A percentile compares a stretch with the other conserved stretches of the same genome.
These are phyloP conservation scores for Sphagnum magellanicum DNA, from an alignment of 228 moss, liverwort and hornwort species.

Conservation along the genomic window DNA sequence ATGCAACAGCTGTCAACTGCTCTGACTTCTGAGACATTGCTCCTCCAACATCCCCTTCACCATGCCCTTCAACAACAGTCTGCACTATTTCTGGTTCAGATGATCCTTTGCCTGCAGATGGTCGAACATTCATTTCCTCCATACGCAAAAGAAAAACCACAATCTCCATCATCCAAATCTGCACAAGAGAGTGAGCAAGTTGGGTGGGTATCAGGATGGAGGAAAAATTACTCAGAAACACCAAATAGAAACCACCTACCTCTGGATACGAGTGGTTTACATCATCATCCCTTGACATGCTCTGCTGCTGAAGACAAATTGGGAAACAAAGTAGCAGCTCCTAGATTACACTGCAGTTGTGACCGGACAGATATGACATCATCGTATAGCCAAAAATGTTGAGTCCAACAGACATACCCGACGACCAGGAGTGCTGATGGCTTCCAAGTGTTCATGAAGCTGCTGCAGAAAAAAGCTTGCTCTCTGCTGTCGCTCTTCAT, in stretches of 20 bases:
- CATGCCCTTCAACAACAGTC: constrained; percentile 20
- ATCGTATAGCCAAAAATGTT: too few species aligned
- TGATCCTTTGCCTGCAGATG: constrained; percentile 27
- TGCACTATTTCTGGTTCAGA: neutral
- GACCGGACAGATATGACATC: too few species aligned
- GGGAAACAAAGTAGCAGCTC: too few species aligned
- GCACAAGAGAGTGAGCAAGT: constrained; percentile 5
- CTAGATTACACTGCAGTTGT: too few species aligned
- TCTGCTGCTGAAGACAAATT: too few species aligned
- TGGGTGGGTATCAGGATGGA: too few species aligned
- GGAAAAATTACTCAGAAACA: too few species aligned
- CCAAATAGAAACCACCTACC: too few species aligned
- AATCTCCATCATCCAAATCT: constrained; percentile 87
- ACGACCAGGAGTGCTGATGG: constrained; percentile 70
- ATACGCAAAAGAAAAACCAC: constrained; percentile 76
- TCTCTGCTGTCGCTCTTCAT: constrained; percentile 29
- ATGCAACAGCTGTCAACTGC: constrained; percentile 46
- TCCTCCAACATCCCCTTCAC: constrained; percentile 10
- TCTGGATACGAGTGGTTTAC: too few species aligned
- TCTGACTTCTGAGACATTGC: constrained; percentile 26
- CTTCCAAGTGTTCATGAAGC: constrained; percentile 75
- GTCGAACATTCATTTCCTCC: constrained; percentile 50
- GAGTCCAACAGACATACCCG: constrained; percentile 33
- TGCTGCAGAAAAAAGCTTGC: constrained; percentile 50
- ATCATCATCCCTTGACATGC: too few species aligned